Conservation (phyloP, 495 filamentous ascomycete species). For the Penicillium ochrochloron region DNA sequence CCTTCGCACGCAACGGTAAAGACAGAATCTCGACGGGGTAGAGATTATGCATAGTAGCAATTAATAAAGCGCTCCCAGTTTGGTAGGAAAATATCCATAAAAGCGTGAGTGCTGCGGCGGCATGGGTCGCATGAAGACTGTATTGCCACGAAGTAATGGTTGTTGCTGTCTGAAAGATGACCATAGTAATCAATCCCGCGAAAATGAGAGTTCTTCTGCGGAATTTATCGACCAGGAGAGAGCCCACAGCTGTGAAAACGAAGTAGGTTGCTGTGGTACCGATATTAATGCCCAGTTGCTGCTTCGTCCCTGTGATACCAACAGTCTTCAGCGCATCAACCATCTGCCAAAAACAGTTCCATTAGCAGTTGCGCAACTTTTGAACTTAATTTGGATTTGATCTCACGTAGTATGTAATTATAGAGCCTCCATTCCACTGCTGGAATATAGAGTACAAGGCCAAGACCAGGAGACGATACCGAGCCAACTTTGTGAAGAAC, state of each 20-base stretch:
- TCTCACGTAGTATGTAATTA: constrained; percentile 46
- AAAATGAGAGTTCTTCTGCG: constrained; percentile 45
- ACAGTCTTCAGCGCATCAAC: constrained; percentile 41
- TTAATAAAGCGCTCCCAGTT: constrained; percentile 41
- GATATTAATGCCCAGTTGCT: constrained; percentile 42
- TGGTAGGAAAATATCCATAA: constrained; percentile 50
- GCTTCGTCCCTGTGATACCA: constrained; percentile 35
- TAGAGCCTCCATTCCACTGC: constrained; percentile 50
- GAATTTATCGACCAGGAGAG: constrained; percentile 45
- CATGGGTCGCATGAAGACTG: constrained; percentile 22
- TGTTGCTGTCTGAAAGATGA: constrained; percentile 43
- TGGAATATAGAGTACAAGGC: constrained; percentile 49
- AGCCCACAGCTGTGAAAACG: constrained; percentile 44
- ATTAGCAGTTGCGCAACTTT: constrained; percentile 1
- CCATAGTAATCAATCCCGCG: constrained; percentile 39
- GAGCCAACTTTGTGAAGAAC: constrained; percentile 41
- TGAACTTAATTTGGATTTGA: neutral
- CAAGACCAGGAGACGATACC: constrained; percentile 43
- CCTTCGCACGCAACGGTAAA: constrained; percentile 45
- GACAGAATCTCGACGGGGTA: constrained; percentile 48
- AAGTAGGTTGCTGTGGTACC: constrained; percentile 46
- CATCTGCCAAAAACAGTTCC: constrained; percentile 29
- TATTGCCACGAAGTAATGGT: constrained; percentile 51
- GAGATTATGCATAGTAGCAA: constrained; percentile 52
- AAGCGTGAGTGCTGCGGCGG: constrained; percentile 40